These are phyloP conservation scores for Brettanomyces anomalus DNA, from an alignment of 805 yeast genomes.

Conservation along the genomic window DNA sequence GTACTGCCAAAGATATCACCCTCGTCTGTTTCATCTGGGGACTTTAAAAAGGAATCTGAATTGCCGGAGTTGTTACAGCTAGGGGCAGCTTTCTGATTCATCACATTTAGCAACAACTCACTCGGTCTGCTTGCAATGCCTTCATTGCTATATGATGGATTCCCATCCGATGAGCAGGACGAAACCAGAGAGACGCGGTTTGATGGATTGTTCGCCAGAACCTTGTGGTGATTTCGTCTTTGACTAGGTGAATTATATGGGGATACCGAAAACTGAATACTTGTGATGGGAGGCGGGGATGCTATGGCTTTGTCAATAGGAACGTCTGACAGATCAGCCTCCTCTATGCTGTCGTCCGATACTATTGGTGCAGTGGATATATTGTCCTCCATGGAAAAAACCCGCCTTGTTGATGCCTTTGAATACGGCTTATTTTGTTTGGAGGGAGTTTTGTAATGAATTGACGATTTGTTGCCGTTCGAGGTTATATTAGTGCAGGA, in stretches of 20 bases:
- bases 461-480: no score
- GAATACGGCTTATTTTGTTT: not conserved
- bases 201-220: not conserved
- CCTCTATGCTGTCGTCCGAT: conserved; percentile 3
- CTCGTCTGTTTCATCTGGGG: no score
- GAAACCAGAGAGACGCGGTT: not conserved
- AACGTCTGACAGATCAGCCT: conserved; percentile 10
- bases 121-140: conserved; percentile 14
- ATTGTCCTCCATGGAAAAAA: no score
- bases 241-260: not conserved
- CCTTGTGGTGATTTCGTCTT: not conserved
- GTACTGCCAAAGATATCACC: no score
- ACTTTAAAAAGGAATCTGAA: not conserved
- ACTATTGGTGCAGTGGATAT: not conserved
- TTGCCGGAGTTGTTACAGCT: not conserved
- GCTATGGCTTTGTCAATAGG: not conserved
- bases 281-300: no score
- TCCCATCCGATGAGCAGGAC: not conserved
- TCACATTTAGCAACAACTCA: conserved; percentile 8
- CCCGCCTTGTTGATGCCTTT: no score
- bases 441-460: not conserved
- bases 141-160: not conserved
- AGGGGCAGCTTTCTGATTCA: conserved; percentile 1
- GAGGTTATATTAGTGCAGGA: no score
- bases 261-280: no score